Conservation (phyloP, 495 filamentous ascomycete species). For the Neurospora sp. region DNA sequence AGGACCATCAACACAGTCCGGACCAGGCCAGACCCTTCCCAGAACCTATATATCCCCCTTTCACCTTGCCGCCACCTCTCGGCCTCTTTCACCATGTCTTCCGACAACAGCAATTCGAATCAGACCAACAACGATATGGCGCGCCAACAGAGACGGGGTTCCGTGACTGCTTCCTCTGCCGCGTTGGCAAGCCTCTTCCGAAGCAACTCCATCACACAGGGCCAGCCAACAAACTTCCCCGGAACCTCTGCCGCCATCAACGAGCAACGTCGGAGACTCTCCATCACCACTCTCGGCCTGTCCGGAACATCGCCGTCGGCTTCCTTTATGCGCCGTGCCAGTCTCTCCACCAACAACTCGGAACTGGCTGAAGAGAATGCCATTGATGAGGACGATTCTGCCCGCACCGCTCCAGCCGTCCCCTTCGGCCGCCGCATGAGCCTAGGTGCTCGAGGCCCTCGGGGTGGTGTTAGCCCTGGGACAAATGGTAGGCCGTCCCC, state of each 20-base stretch:
- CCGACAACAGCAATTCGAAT: conserved; percentile 26
- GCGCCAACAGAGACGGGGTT: conserved; percentile 41
- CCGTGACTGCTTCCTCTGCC: conserved; percentile 35
- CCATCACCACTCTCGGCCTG: conserved; percentile 75
- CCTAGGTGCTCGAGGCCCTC: conserved; percentile 58
- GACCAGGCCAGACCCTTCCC: not conserved
- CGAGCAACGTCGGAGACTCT: conserved; percentile 74
- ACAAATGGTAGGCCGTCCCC: conserved; percentile 38
- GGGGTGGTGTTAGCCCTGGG: conserved; percentile 35
- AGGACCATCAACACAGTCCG: not conserved
- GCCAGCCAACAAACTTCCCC: conserved; percentile 38
- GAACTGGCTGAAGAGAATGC: conserved; percentile 78
- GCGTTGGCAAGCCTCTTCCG: conserved; percentile 48
- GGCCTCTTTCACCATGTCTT: conserved; percentile 27
- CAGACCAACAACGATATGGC: conserved; percentile 22
- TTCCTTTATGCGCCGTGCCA: conserved; percentile 55
- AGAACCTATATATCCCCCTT: conserved; percentile 6
- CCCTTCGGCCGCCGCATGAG: conserved; percentile 83
- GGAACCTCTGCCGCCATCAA: conserved; percentile 55
- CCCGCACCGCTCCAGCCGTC: conserved; percentile 46
- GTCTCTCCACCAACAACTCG: conserved; percentile 65
- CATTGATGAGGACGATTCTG: conserved; percentile 65
- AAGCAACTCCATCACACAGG: conserved; percentile 34
- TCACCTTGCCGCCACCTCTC: not conserved
- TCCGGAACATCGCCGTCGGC: conserved; percentile 60